Conservation (phyloP, 106 monocot species). For the Phalaenopsis equestris region DNA sequence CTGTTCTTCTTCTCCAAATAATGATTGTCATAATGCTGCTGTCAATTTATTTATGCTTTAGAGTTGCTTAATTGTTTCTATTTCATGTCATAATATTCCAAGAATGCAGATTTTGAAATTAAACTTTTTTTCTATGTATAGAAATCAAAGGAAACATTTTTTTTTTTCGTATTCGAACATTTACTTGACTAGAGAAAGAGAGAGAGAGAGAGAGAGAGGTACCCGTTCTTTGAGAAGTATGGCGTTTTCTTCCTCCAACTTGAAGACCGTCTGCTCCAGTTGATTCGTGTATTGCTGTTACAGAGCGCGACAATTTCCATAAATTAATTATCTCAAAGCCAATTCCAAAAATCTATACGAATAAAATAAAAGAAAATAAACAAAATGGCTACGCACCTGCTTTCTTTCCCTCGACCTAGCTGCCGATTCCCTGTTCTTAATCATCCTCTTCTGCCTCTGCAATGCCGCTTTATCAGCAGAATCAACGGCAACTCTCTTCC, state of each 20-base stretch:
- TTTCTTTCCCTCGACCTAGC: slow-evolving; percentile 87
- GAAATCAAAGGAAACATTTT: too few species aligned
- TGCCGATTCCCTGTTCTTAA: slow-evolving; percentile 86
- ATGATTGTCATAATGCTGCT: too few species aligned
- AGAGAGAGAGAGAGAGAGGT: slow-evolving; percentile 3
- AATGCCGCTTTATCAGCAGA: slow-evolving; percentile 39
- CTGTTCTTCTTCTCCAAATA: too few species aligned
- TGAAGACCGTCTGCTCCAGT: slow-evolving; percentile 8
- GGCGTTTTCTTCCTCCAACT: slow-evolving; percentile 9
- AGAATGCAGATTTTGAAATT: too few species aligned
- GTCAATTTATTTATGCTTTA: too few species aligned
- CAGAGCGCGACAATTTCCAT: background rate
- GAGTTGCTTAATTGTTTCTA: too few species aligned
- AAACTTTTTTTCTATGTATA: too few species aligned
- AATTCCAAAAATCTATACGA: background rate
- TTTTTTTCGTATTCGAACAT: too few species aligned
- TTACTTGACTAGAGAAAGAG: background rate
- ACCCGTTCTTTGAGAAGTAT: slow-evolving; percentile 6
- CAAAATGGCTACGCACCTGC: slow-evolving; percentile 31
- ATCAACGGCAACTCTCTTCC: slow-evolving; percentile 30
- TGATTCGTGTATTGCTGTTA: slow-evolving; percentile 12
- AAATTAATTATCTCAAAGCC: background rate
- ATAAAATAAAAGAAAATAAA: too few species aligned
- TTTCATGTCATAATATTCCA: too few species aligned
- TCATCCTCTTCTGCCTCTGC: slow-evolving; percentile 91